Evolutionary conservation across 371 early-diverging fungal species (phyloP).

Genomic region (Scutellospora calospora): DNA sequence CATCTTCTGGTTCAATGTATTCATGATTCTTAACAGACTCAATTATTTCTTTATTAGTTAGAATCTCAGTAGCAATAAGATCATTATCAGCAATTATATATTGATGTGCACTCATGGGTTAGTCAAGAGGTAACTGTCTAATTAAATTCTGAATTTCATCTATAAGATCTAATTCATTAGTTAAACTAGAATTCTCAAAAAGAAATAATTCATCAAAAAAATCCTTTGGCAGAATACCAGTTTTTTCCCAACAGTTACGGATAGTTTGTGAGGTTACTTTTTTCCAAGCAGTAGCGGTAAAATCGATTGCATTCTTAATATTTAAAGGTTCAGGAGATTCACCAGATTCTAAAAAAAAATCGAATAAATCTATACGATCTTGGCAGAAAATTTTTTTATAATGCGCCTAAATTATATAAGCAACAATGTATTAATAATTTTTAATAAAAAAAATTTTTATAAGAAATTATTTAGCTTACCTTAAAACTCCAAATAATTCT

Average conservation of each 20-base stretch:
- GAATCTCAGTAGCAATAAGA: no score
- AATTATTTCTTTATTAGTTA: no score
- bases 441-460: not conserved
- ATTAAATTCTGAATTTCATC: no score
- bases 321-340: not conserved
- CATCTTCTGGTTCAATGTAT: no score
- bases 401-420: not conserved
- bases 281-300: not conserved
- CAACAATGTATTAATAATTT: not conserved
- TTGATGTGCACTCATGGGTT: no score
- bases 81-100: no score
- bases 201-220: not conserved
- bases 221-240: not conserved
- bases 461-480: not conserved
- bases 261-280: not conserved
- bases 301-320: slow-evolving; percentile 20
- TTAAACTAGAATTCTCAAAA: no score
- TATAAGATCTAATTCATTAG: no score
- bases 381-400: slow-evolving; percentile 4
- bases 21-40: no score
- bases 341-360: not conserved
- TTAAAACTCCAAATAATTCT: slow-evolving; percentile 22
- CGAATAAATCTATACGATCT: not conserved
- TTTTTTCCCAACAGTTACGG: not conserved
- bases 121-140: no score